Evolutionary conservation across 371 early-diverging fungal genomes (phyloP), one percentile per base, ranked within the genome.

Genomic region (Mycotypha africana): DNA sequence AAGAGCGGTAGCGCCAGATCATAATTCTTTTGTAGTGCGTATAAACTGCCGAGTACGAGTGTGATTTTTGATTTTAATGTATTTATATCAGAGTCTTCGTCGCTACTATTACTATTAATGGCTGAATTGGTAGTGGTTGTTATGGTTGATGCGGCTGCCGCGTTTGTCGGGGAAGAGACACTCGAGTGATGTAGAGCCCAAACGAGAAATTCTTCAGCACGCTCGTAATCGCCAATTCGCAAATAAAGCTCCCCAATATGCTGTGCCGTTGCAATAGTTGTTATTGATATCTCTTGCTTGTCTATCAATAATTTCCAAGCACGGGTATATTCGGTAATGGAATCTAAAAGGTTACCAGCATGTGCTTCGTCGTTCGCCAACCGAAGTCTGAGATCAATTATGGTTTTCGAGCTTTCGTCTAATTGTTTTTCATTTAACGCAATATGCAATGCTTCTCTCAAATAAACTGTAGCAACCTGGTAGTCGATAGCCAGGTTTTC

Each of bases 191-290:
- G 58, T 12, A 78, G 52, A 0, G 71, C 53, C 75, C 75, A 78
- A 14, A 62, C 65, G 17, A 78, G 34, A 34, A 61, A 70, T 42
- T 74, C 69, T 47, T 74, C 74, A 2, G 82, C 85, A 22, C 63
- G 53, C 5, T 56, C 58, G 41, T 49, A 77, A 25, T 81, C 72
- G 1, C 70, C 66, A 20, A 79, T 59, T 4, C 73, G 66, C 28
- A 81, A 43, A 51, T 78, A 76, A 20, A 84, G 43, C 24, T 75
- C 65, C 1, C 78, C 81, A 15, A 80, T 55, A 37, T 76, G 45
- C 19, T 73, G 72, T 7, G 67, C 67, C 3, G 69, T 57, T 1
- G 60, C 51, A 7, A 37, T 33, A 17, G 46, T 2, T 19, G 41
- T 3, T 7, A 25, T 17, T 3, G 39, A 16, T 11, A 41, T 15